phyloP scores from a whole-genome alignment of 2,329 filamentous ascomycete species.

The Scedosporium dehoogii region DNA sequence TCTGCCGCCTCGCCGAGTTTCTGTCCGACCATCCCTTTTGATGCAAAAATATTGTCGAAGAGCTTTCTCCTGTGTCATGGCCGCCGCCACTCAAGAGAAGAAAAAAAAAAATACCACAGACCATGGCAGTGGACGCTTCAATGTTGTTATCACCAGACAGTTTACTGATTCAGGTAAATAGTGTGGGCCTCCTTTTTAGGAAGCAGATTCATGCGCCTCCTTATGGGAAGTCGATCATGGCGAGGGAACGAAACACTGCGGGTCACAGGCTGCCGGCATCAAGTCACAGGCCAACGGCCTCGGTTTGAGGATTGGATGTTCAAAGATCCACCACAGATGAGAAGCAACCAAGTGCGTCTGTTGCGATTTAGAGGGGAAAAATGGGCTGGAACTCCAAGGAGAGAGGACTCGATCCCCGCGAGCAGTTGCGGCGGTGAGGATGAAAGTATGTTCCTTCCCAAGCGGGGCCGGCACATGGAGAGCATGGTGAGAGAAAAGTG shows the following conservation, averaged over 20 bases:
- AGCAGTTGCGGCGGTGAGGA: no score
- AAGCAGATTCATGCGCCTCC: slow-evolving; percentile 2
- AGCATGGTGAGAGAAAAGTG: background rate
- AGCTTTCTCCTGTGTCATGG: background rate
- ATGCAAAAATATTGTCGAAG: background rate
- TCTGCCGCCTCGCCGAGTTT: background rate
- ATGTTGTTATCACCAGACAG: background rate
- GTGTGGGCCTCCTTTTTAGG: slow-evolving; percentile 1
- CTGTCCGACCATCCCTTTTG: background rate
- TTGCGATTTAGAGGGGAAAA: background rate
- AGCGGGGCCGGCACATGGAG: background rate
- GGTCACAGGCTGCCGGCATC: slow-evolving; percentile 4
- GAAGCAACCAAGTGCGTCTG: background rate
- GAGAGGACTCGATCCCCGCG: no score
- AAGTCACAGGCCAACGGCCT: background rate
- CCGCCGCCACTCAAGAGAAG: background rate
- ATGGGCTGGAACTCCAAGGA: no score
- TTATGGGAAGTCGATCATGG: background rate
- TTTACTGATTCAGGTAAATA: background rate
- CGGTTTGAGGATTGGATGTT: slow-evolving; percentile 4
- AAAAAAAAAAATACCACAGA: background rate
- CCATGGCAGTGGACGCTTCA: background rate
- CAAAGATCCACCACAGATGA: background rate
- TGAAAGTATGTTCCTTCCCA: no score
- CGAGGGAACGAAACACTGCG: slow-evolving; percentile 7